Evolutionary conservation across 306 rosid genomes (phyloP), one percentile per base, ranked within the genome.

Genomic region (Prunus davidiana): DNA sequence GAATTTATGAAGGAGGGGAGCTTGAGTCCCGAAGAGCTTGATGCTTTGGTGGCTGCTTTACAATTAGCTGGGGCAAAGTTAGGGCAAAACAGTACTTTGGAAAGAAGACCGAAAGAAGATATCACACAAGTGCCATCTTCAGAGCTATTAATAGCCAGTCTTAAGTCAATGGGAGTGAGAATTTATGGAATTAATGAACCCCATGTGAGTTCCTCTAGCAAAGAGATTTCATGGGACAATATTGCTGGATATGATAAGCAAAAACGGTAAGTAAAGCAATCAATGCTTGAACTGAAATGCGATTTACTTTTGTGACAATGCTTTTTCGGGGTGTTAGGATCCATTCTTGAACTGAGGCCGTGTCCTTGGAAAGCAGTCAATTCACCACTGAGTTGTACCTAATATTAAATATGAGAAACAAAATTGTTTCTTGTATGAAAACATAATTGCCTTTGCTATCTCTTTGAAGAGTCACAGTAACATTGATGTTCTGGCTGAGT

Each of bases 181-280:
- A 70, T 90, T 49, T 90, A 90, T 78, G 96, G 96, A 74, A 84
- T 90, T 76, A 75, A 88, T 41, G 87, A 88, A 82, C 81, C 91
- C 49, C 71, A 3, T 45, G 10, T 24, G 19, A 76, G 79, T 76
- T 71, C 80, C 54, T 54, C 87, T 43, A 86, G 66, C 57, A 76
- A 73, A 70, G 90, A 85, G 81, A 77, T 93, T 76, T 87, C 89
- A 38, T 93, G 98, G 98, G 97, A 90, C 74, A 87, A 82, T 86
- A 89, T 91, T 75, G 98, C 97, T 19, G 98, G 98, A 55, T 93
- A 93, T 84, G 93, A 88, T 77, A 82, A 83, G 72, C 98, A 93
- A 69, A 93, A 93, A 55, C 73, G 97, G 98, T 93, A 81, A 68
- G 89, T 78, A 41, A 50, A 62, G 43, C 43, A 7, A 9, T 38